Percentiles rank a stretch among this genome's conserved stretches.
phyloP scores from a whole-genome alignment of 164 flowering plant species.

The Vitis rotundifolia region DNA sequence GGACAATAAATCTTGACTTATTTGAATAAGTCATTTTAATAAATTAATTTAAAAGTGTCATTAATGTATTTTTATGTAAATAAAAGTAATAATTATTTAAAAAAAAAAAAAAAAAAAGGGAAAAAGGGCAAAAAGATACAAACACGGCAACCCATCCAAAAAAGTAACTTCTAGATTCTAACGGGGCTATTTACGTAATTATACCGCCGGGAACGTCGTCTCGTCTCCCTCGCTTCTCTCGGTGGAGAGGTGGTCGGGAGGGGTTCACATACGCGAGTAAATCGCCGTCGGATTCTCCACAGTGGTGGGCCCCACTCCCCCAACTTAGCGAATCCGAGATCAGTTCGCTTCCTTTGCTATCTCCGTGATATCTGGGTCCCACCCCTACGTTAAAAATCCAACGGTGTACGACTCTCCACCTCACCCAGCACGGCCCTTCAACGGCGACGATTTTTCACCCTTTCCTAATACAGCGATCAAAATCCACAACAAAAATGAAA shows the following conservation, averaged over 20 bases:
- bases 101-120: no score
- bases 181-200: no score
- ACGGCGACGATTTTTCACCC: constrained; percentile 37
- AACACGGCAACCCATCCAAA: no score
- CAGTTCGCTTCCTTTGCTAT: constrained; percentile 2
- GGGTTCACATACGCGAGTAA: background rate
- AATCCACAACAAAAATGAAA: background rate
- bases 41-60: no score
- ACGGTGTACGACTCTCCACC: constrained; percentile 9
- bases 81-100: no score
- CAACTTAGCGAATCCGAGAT: constrained; percentile 6
- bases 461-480: background rate
- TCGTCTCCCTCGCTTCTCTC: background rate
- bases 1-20: no score
- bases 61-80: no score
- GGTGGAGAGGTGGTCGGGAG: background rate
- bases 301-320: constrained; percentile 3
- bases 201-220: no score
- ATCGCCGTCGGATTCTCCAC: background rate
- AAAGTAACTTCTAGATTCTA: no score
- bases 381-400: constrained; percentile 1
- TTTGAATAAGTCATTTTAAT: no score
- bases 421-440: constrained; percentile 10
- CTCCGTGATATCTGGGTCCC: constrained; percentile 11
- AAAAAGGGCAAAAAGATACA: no score